These are phyloP conservation scores for Podaxis sp. DNA, from an alignment of 768 basidiomycete genomes.

Conservation along the genomic window DNA sequence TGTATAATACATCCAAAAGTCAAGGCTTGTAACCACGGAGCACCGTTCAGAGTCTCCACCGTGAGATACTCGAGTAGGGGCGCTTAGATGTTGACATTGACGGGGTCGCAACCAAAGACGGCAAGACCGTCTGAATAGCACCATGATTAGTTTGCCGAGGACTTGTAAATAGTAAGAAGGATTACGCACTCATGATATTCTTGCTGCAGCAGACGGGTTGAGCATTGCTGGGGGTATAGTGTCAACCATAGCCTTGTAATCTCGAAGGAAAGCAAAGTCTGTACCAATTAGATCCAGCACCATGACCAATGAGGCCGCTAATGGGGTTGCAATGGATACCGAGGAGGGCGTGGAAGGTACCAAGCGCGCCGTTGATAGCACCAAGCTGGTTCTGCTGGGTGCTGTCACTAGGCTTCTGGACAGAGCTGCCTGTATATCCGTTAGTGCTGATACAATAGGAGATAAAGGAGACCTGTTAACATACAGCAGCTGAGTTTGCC, in stretches of 20 bases:
- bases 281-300: slow-evolving; percentile 19
- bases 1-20: no score
- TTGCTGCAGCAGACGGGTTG: slow-evolving; percentile 24
- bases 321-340: slow-evolving; percentile 20
- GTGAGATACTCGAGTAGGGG: neutral
- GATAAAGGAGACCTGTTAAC: neutral
- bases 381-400: neutral
- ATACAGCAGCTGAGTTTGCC: neutral
- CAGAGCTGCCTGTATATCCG: neutral
- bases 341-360: slow-evolving; percentile 11
- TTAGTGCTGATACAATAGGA: neutral
- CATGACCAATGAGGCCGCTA: slow-evolving; percentile 18
- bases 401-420: neutral
- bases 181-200: slow-evolving; percentile 20
- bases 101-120: slow-evolving; percentile 19
- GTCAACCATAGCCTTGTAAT: neutral
- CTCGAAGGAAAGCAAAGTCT: neutral
- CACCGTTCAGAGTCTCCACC: neutral
- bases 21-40: no score
- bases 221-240: slow-evolving; percentile 7
- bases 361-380: neutral
- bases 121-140: slow-evolving; percentile 16
- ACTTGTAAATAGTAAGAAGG: neutral
- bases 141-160: neutral
- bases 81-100: slow-evolving; percentile 19